Base-by-base conservation (phyloP, 352 stramenopile genomes). In the Globisporangium orthogonon region DNA sequence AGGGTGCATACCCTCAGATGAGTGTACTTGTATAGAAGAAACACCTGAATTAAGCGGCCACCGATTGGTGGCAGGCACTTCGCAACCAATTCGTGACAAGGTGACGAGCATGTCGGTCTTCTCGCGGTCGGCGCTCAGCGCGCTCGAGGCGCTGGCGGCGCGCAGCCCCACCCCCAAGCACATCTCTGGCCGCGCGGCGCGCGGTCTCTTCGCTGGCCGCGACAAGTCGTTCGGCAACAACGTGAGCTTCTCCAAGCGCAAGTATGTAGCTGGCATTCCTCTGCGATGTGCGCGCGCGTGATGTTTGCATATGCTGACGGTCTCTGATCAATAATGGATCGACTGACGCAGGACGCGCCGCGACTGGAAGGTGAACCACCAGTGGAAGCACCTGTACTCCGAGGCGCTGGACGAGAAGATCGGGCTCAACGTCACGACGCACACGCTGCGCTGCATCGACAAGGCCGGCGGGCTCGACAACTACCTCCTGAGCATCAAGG, bases 221-320 rank as follows among this genome's bases (percentile, higher is more conserved):
- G 94, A 98, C 74, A 94, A 98, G 65, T 63, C 79, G 35, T 96
- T 93, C 58, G 94, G 94, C 58, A 98, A 98, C 83, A 98, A 97
- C 62, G 84, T 97, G 15, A 95, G 83, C 43, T 97, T 97, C 74
- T 96, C 83, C 63, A 94, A 97, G 69, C 91, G 89, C 63, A 92
- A 89, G 70, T 83, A 60, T 43, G 71, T 75, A 6, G 39, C 3
- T 59, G 40, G n/a, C 44, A 11, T 29, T 14, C 48, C 23, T 7
- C 1, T 51, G 40, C 28, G 52, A 23, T 9, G 17, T 54, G 18
- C 53, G 44, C 23, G 14, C 10, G n/a, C n/a, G 15, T 35, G 14
- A 4, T 33, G 40, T 58, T 31, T 62, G 31, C 54, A 41, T 31
- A 18, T 14, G 5, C 6, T 14, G 30, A 45, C 18, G 14, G 37